Base-by-base conservation (phyloP, 108 stramenopile genomes). In the Pseudonitzschia multiseries region DNA sequence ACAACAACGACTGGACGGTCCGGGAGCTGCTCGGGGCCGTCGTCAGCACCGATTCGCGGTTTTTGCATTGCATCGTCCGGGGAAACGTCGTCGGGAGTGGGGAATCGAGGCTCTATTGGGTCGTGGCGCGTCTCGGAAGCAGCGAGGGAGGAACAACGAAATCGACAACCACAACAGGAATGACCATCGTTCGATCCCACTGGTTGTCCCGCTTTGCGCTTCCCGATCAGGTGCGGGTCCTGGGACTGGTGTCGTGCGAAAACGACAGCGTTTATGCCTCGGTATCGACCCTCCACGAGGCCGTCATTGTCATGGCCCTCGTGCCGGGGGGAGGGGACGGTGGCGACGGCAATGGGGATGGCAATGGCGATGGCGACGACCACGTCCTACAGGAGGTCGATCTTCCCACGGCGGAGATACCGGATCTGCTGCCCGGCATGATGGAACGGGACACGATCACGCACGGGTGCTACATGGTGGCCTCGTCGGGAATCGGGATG, bases 371-470 rank as follows among this genome's bases (percentile, higher is more conserved):
- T n/a, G n/a, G n/a, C 27, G 20, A 14, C 33, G 36, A 65, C 24
- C 65, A 80, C 26, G 41, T 74, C 32, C 62, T 84, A 17, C 75
- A 84, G 48, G 83, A 84, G 52, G 75, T 84, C 27, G 79, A 80
- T 65, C 42, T 75, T 68, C 79, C 83, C 14, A n/a, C 40, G 20
- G 43, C 50, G 21, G 53, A 79, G 36, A 75, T 69, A 17, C 78
- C 83, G 2, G n/a, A 36, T 10, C 50, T 84, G 20, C 15, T 84
- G 27, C 68, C 73, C 8, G 61, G 59, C 57, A 78, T 76, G 65
- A 51, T 84, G 46, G 71, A 69, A 32, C 46, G 48, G 40, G 83
- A 84, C 63, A 72, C 61, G 22, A 71, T 72, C 36, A 79, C 83
- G 2, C 79, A 84, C 62, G 83, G 83, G 8, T 78, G 73, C 36